Evolutionary conservation across 2,329 filamentous ascomycete genomes (phyloP).

Genomic region (Cladophialophora chaetospira): DNA sequence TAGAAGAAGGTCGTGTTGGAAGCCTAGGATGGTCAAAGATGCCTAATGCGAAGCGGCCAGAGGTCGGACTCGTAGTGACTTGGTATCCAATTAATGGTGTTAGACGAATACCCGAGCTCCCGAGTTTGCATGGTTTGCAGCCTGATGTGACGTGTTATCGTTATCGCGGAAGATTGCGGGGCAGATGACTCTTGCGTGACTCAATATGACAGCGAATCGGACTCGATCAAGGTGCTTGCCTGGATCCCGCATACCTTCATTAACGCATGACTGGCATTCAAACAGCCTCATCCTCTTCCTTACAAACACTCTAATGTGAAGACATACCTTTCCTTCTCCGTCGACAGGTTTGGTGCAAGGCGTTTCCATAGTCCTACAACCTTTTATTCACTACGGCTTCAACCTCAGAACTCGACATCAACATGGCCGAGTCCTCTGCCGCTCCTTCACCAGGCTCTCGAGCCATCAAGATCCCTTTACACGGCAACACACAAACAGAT

Average conservation of each 20-base stretch:
- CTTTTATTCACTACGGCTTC: constrained; percentile 1
- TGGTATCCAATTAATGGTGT: neutral
- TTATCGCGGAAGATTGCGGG: constrained; percentile 27
- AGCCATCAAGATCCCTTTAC: constrained; percentile 35
- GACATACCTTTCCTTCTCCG: constrained; percentile 2
- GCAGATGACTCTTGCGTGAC: neutral
- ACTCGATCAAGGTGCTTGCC: neutral
- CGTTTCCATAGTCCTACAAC: constrained; percentile 4
- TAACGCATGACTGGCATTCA: neutral
- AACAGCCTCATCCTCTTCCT: neutral
- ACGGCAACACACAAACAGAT: constrained; percentile 13
- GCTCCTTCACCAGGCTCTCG: constrained; percentile 26
- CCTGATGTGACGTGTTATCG: constrained; percentile 17
- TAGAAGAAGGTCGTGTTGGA: constrained; percentile 30
- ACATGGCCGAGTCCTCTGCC: constrained; percentile 22
- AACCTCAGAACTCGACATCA: neutral
- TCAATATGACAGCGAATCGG: constrained; percentile 4
- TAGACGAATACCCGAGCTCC: neutral
- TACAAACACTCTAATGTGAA: neutral
- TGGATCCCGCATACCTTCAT: neutral
- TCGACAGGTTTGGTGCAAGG: constrained; percentile 7
- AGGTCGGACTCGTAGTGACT: neutral
- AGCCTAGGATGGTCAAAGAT: neutral
- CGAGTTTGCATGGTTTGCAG: neutral
- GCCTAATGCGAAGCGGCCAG: constrained; percentile 13